A percentile compares a stretch with the other conserved stretches of the same genome.
Conservation (phyloP, 352 stramenopile species). For the Pythium insidiosum region DNA sequence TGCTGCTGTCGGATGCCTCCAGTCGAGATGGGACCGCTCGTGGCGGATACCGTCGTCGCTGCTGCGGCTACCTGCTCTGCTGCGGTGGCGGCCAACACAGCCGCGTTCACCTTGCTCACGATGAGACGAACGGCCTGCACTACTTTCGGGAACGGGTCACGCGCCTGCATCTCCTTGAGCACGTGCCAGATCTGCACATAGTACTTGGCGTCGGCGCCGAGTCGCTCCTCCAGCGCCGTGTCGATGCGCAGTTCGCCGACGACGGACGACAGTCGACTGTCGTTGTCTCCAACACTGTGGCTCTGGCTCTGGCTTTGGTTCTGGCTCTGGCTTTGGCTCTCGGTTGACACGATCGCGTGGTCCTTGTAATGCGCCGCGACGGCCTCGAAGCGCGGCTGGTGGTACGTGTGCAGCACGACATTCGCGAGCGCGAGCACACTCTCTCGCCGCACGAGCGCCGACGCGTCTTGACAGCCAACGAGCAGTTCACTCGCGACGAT, state of each 20-base stretch:
- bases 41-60: too few species aligned
- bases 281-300: background rate
- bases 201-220: slow-evolving; percentile 33
- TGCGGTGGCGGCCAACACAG: slow-evolving; percentile 19
- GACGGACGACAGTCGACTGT: background rate
- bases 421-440: slow-evolving; percentile 78
- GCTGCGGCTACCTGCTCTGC: too few species aligned
- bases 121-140: slow-evolving; percentile 26
- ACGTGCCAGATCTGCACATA: slow-evolving; percentile 62
- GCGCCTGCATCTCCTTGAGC: slow-evolving; percentile 50
- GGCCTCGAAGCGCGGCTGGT: slow-evolving; percentile 77
- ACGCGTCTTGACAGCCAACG: slow-evolving; percentile 68
- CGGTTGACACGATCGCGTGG: slow-evolving; percentile 8
- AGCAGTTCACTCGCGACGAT: slow-evolving; percentile 57
- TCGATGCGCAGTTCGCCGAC: slow-evolving; percentile 15
- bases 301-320: too few species aligned
- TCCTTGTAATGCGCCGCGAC: slow-evolving; percentile 80
- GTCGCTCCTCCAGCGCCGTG: slow-evolving; percentile 9
- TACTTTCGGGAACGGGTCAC: slow-evolving; percentile 67
- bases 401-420: slow-evolving; percentile 82
- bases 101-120: slow-evolving; percentile 20
- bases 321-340: background rate
- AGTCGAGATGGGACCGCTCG: background rate
- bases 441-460: slow-evolving; percentile 76
- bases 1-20: slow-evolving; percentile 9